These are phyloP conservation scores for Teunomyces cretensis DNA, from an alignment of 805 yeast species.

Conservation along the genomic window DNA sequence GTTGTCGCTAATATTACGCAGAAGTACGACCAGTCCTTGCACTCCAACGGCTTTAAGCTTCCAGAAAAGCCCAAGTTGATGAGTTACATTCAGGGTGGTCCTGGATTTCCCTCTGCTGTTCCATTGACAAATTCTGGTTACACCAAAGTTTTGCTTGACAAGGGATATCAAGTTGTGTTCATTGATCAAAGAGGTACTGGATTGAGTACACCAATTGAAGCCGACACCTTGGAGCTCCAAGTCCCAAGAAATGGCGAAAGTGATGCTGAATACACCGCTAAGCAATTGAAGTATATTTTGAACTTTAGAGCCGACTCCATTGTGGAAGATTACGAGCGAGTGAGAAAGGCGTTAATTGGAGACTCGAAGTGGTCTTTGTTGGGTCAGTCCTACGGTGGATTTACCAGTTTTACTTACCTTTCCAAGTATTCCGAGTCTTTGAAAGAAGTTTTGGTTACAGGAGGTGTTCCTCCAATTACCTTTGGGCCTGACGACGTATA, in stretches of 20 bases:
- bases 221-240: constrained; percentile 19
- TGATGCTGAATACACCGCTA: constrained; percentile 14
- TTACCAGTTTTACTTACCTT: constrained; percentile 48
- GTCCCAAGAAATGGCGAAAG: constrained; percentile 14
- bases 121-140: constrained; percentile 37
- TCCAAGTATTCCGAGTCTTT: constrained; percentile 45
- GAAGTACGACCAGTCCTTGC: constrained; percentile 22
- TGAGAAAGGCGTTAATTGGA: constrained; percentile 38
- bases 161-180: constrained; percentile 44
- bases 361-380: constrained; percentile 47
- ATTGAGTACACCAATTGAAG: constrained; percentile 46
- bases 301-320: constrained; percentile 55
- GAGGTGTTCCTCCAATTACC: constrained; percentile 58
- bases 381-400: constrained; percentile 61
- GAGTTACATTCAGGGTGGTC: constrained; percentile 54
- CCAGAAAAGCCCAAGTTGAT: constrained; percentile 36
- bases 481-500: constrained; percentile 49
- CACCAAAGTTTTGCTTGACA: constrained; percentile 38
- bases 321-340: constrained; percentile 49
- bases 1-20: constrained; percentile 36
- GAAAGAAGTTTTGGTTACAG: constrained; percentile 48
- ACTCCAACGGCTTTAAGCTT: constrained; percentile 15
- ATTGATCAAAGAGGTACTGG: constrained; percentile 68
- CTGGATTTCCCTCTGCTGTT: constrained; percentile 47
- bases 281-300: constrained; percentile 39